Evolutionary conservation across 148 eudicot species (phyloP).

Genomic region (Amaranthus palmeri): DNA sequence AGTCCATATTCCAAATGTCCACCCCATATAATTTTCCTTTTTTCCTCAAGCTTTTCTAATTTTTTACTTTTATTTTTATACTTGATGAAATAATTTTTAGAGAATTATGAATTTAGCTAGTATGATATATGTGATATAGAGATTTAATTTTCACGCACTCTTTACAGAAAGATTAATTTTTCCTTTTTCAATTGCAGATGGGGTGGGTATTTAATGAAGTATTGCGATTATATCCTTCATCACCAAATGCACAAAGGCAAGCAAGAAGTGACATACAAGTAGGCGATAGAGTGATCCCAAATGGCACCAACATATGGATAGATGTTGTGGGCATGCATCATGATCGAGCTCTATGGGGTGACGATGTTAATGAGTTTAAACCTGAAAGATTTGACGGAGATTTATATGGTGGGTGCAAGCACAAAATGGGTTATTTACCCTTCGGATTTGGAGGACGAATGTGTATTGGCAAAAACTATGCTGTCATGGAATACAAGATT

Average conservation of each 20-base stretch:
- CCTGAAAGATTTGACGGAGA: conserved; percentile 67
- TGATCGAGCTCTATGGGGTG: conserved; percentile 63
- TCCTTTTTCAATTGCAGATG: conserved; percentile 46
- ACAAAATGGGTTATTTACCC: conserved; percentile 84
- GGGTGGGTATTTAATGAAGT: conserved; percentile 97
- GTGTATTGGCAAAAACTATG: conserved; percentile 73
- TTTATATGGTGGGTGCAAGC: conserved; percentile 61
- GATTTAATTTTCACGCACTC: too few species aligned
- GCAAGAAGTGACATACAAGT: conserved; percentile 54
- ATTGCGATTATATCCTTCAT: conserved; percentile 61
- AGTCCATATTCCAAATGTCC: too few species aligned
- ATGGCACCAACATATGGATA: conserved; percentile 80
- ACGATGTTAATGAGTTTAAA: conserved; percentile 56
- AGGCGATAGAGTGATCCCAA: conserved; percentile 43
- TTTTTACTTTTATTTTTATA: too few species aligned
- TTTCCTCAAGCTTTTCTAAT: too few species aligned
- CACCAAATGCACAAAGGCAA: conserved; percentile 76
- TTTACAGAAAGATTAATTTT: too few species aligned
- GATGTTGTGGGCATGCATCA: conserved; percentile 87
- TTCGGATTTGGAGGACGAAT: conserved; percentile 94
- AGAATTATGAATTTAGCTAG: neutral
- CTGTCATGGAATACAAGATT: conserved; percentile 70
- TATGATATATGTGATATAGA: neutral
- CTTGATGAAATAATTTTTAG: too few species aligned
- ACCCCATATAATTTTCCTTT: too few species aligned